Conservation (phyloP, 768 basidiomycete species). For the Podaxis rugospora region DNA sequence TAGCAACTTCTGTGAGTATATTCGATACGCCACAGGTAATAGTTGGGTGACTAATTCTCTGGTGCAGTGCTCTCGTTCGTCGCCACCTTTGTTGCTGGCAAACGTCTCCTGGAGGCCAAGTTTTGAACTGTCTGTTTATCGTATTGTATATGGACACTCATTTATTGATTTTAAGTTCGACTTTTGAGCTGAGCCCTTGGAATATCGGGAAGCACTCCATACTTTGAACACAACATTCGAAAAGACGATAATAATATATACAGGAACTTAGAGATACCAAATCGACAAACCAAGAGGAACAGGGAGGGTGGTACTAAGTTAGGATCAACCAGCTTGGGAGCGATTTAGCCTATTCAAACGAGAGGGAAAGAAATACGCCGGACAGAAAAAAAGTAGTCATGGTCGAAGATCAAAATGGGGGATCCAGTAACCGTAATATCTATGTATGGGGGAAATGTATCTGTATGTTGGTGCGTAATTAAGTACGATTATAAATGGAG, state of each 20-base stretch:
- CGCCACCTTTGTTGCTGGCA: not conserved
- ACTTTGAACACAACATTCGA: not conserved
- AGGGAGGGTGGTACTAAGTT: not conserved
- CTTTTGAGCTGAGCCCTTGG: not conserved
- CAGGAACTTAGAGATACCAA: not conserved
- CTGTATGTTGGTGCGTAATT: not conserved
- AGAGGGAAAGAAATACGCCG: not conserved
- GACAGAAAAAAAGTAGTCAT: not conserved
- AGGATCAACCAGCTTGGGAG: not conserved
- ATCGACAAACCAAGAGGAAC: not conserved
- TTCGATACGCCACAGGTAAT: too few relatives aligned
- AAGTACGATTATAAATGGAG: not conserved
- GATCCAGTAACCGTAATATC: not conserved
- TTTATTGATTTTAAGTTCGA: not conserved
- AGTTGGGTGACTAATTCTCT: not conserved
- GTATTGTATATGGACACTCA: too few relatives aligned
- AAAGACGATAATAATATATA: not conserved
- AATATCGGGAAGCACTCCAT: not conserved
- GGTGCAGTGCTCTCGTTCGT: not conserved
- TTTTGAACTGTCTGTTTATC: not conserved
- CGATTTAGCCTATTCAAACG: not conserved
- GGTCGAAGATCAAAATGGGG: not conserved
- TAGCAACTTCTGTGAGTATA: not conserved
- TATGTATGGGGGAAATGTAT: not conserved
- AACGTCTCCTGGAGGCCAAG: constrained; percentile 1